A percentile compares a stretch with the other conserved stretches of the same genome.
Evolutionary conservation across 176 grass and related monocot species (phyloP).

Genomic region (Elymus sibiricus): DNA sequence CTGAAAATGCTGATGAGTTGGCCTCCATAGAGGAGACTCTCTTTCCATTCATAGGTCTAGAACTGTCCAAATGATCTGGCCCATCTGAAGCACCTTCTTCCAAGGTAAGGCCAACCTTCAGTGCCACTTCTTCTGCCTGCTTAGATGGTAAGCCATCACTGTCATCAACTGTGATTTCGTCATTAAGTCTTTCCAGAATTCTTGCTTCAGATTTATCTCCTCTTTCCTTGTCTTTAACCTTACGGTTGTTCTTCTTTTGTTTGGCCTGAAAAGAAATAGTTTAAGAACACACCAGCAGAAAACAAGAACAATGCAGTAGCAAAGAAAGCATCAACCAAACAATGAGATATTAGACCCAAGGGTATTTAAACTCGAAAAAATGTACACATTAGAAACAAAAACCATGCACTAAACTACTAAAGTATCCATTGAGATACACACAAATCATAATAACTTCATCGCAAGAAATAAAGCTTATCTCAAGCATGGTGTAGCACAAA

Average conservation of each 20-base stretch:
- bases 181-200: slow-evolving; percentile 57
- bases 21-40: slow-evolving; percentile 40
- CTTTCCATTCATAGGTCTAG: slow-evolving; percentile 46
- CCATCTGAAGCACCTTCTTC: slow-evolving; percentile 61
- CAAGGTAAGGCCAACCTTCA: slow-evolving; percentile 53
- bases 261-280: slow-evolving; percentile 47
- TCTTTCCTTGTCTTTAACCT: slow-evolving; percentile 69
- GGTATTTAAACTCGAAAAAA: slow-evolving; percentile 2
- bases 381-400: background rate
- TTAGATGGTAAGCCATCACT: slow-evolving; percentile 39
- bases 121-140: slow-evolving; percentile 33
- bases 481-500: background rate
- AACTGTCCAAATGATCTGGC: slow-evolving; percentile 45
- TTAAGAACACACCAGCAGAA: background rate
- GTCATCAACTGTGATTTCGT: slow-evolving; percentile 57
- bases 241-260: slow-evolving; percentile 84
- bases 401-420: background rate
- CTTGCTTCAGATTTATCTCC: slow-evolving; percentile 52
- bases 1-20: slow-evolving; percentile 33
- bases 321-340: slow-evolving; percentile 10
- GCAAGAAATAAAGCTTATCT: background rate
- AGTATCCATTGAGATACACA: background rate
- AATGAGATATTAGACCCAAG: background rate
- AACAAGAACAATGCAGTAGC: slow-evolving; percentile 9
- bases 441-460: background rate